Evolutionary conservation across 139 green algal genomes (phyloP).

Genomic region (Eudorina sp.): DNA sequence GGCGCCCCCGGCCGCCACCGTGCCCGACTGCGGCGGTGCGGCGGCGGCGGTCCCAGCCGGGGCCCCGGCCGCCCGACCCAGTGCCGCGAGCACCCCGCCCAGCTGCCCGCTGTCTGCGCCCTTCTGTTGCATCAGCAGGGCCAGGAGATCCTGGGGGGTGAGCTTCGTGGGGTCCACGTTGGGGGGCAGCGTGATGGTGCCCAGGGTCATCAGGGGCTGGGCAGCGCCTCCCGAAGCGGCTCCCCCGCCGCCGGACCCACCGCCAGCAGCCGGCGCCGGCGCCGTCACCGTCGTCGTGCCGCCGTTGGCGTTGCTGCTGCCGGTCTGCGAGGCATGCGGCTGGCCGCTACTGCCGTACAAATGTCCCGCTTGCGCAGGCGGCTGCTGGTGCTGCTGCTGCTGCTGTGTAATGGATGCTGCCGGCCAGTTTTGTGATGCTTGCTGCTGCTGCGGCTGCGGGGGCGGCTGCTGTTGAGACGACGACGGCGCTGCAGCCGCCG

Average conservation of each 20-base stretch:
- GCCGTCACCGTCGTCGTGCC: neutral
- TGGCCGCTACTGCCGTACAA: too few relatives aligned
- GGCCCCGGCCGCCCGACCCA: neutral
- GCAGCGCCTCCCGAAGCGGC: neutral
- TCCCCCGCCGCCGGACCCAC: too few relatives aligned
- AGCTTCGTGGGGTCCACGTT: constrained; percentile 33
- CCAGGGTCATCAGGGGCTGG: constrained; percentile 40
- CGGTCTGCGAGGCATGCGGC: neutral
- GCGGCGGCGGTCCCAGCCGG: neutral
- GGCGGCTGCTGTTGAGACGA: neutral
- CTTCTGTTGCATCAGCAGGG: constrained; percentile 41
- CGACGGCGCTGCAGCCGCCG: neutral
- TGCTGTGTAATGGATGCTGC: neutral
- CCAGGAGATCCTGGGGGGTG: constrained; percentile 7
- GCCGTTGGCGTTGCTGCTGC: neutral
- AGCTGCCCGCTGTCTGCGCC: neutral
- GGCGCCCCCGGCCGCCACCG: neutral
- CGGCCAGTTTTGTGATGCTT: neutral
- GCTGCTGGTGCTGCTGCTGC: neutral
- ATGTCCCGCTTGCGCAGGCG: too few relatives aligned
- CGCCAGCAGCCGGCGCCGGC: neutral
- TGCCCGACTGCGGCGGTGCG: neutral
- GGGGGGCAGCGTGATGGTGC: constrained; percentile 45
- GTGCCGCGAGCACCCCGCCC: constrained; percentile 5
- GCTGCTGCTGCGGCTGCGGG: neutral